Evolutionary conservation across 768 basidiomycete genomes (phyloP).

Genomic region (Suillus occidentalis): DNA sequence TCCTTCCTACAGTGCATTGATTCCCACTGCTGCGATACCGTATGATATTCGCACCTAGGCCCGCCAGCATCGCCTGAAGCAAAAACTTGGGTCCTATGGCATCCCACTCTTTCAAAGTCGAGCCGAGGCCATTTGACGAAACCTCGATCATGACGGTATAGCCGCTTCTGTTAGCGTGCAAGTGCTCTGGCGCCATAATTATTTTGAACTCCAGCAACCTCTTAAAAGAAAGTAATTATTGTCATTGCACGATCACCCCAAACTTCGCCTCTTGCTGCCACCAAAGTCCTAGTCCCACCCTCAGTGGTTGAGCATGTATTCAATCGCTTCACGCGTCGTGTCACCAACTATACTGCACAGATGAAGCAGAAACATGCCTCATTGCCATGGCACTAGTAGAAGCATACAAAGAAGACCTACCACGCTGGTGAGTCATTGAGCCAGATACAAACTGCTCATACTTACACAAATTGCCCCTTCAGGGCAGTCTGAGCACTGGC

Average conservation of each 20-base stretch:
- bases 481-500: not conserved
- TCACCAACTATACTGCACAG: not conserved
- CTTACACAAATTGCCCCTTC: not conserved
- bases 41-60: no score
- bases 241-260: not conserved
- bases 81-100: not conserved
- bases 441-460: not conserved
- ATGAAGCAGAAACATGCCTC: not conserved
- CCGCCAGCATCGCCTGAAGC: not conserved
- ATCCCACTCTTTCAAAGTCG: no score
- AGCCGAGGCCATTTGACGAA: not conserved
- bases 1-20: no score
- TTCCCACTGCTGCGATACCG: no score
- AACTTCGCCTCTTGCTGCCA: not conserved
- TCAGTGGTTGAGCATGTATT: not conserved
- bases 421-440: not conserved
- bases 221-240: not conserved
- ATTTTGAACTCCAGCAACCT: not conserved
- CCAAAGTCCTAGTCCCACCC: not conserved
- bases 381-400: not conserved
- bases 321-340: not conserved
- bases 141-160: not conserved
- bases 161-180: not conserved
- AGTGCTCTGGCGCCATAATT: not conserved
- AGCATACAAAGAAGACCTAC: not conserved